Base-by-base conservation (phyloP, 192 early-diverging fungal genomes). In the Spinellus fusiger region DNA sequence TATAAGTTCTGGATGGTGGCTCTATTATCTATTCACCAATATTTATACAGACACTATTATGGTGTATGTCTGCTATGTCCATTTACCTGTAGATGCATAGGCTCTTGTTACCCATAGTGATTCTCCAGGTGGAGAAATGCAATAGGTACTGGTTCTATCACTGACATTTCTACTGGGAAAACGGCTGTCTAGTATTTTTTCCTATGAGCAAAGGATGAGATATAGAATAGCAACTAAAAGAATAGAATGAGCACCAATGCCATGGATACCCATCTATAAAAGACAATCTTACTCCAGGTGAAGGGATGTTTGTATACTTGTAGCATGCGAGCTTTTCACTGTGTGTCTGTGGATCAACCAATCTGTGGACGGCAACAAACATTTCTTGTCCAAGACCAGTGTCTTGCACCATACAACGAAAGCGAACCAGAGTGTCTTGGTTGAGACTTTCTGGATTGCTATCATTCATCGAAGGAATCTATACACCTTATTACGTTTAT, bases 381-480 rank as follows among this genome's bases (percentile, higher is more conserved):
- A 81, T 73, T 64, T 91, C 88, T 57, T 89, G 82, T 8, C 83
- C 88, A 25, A 88, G 81, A 49, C 84, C 81, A 1, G 86, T 86
- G 49, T 91, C 88, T 70, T 91, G 89, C 4, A 91, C 79, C 89
- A 91, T 91, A 70, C 85, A 87, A 37, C 84, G 74, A 62, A 89
- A 89, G n/a, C 88, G 66, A 18, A 89, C 84, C 5, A 91, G 73
- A 13, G 74, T 65, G 46, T 78, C 54, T 16, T 64, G 8, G 0
- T 72, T 69, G 18, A 80, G 54, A 47, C 10, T 37, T 20, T 38
- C 38, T 20, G 75, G 56, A 18, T 74, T 51, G 10, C 56, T 28
- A 28, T 72, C 66, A 49, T 80, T 75, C 8, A 80, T 52, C 15
- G 67, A 59, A 28, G 79, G 74, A 49, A 83, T 78, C 71, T 80